Evolutionary conservation across 2,329 filamentous ascomycete species (phyloP).

Genomic region (Fusarium sp.): DNA sequence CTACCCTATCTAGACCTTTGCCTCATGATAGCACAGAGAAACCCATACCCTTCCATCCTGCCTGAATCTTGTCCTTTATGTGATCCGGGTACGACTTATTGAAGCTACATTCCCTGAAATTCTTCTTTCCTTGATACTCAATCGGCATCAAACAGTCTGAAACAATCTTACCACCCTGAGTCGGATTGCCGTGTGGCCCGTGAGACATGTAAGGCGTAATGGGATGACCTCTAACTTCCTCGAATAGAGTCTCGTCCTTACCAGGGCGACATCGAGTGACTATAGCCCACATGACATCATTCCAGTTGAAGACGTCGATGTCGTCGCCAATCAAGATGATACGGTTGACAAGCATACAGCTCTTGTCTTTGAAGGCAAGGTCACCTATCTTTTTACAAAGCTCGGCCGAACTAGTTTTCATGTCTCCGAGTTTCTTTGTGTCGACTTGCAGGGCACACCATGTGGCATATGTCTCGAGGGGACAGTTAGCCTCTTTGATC

Average conservation of each 20-base stretch:
- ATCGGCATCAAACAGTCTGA: background rate
- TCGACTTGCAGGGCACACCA: background rate
- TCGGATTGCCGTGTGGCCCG: background rate
- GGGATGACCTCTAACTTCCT: background rate
- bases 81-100: background rate
- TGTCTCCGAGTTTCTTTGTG: background rate
- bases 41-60: background rate
- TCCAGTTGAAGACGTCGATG: background rate
- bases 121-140: background rate
- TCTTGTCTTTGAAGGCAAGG: background rate
- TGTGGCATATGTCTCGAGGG: conserved; percentile 1
- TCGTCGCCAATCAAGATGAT: background rate
- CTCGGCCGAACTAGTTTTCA: background rate
- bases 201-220: background rate
- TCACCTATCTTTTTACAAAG: background rate
- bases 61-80: background rate
- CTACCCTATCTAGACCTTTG: background rate
- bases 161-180: background rate
- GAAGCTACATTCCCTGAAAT: background rate
- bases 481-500: background rate
- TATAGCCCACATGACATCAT: background rate
- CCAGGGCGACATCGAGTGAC: background rate
- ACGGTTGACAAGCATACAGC: background rate
- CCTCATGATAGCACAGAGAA: background rate
- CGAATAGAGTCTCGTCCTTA: background rate